Conservation (phyloP, 2,329 filamentous ascomycete genomes). For the Hypoxylon sp. region DNA sequence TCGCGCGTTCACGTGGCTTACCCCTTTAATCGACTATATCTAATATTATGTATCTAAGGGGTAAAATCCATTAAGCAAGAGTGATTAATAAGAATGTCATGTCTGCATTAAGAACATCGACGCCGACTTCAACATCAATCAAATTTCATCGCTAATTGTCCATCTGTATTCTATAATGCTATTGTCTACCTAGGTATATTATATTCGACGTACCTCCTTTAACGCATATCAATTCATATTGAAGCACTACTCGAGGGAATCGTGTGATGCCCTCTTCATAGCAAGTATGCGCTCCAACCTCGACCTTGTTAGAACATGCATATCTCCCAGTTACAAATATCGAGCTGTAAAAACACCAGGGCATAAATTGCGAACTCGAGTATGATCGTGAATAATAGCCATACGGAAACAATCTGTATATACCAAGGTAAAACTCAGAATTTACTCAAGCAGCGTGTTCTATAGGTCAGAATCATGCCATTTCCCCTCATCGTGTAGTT, state of each 20-base stretch:
- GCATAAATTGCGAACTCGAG: not conserved
- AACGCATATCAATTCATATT: not conserved
- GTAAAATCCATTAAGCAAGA: no score
- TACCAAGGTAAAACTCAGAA: constrained; percentile 7
- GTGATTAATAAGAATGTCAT: no score
- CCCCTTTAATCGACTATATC: not conserved
- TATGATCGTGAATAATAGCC: not conserved
- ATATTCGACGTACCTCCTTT: not conserved
- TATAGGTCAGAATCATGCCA: constrained; percentile 34
- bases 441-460: not conserved
- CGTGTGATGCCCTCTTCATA: not conserved
- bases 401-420: not conserved
- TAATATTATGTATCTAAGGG: not conserved
- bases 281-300: not conserved
- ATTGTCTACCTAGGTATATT: not conserved
- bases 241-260: not conserved
- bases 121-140: not conserved
- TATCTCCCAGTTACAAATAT: not conserved
- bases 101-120: not conserved
- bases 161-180: not conserved
- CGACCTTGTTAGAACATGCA: not conserved
- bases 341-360: not conserved
- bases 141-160: not conserved
- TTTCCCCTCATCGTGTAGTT: constrained; percentile 34
- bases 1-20: not conserved